Base-by-base conservation (phyloP, 2,329 filamentous ascomycete genomes). In the Apiospora sp. region DNA sequence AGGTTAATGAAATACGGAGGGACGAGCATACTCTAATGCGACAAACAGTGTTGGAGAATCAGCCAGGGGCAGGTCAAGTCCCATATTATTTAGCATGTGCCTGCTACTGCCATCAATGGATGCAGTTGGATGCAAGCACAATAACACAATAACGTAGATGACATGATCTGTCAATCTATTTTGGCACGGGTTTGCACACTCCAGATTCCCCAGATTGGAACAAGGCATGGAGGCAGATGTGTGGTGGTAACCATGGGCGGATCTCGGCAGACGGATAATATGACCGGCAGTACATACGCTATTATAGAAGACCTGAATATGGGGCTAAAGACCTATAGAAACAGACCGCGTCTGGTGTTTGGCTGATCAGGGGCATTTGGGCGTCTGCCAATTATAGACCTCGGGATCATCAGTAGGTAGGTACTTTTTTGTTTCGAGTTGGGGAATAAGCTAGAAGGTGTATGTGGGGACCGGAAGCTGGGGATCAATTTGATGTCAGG, bases 1-100 rank as follows among this genome's bases (percentile, higher is more conserved):
- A 37, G 54, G 54, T 22, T 61, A 37, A 22, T 22, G 30, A 37
- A 61, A 30, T 37, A 61, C 54, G 54, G 73, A 76, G 74, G 75
- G 70, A 75, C 73, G 68, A 76, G 75, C 74, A 74, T 68, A 69
- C 74, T 61, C 54, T 58, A 71, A 74, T 75, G 75, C 74, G 78
- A 78, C 73, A 69, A 75, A 68, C 73, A 34, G 51, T 67, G 73
- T 77, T 74, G 70, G 75, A 74, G 72, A 74, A 67, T 41, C 16
- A 22, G 58, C 34, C 58, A 64, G 58, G 58, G 58, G 58, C 58
- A n/a, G 19, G 10, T 6, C 58, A n/a, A 64, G 58, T 64, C 22
- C 58, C 58, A 24, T 64, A 41, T 22, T 41, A 64, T 41, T n/a
- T 22, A 49, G 19, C 5, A 48, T 22, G 49, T 48, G 8, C 19